Evolutionary conservation across 2,329 filamentous ascomycete species (phyloP).

Genomic region (Monosporascus ibericus): DNA sequence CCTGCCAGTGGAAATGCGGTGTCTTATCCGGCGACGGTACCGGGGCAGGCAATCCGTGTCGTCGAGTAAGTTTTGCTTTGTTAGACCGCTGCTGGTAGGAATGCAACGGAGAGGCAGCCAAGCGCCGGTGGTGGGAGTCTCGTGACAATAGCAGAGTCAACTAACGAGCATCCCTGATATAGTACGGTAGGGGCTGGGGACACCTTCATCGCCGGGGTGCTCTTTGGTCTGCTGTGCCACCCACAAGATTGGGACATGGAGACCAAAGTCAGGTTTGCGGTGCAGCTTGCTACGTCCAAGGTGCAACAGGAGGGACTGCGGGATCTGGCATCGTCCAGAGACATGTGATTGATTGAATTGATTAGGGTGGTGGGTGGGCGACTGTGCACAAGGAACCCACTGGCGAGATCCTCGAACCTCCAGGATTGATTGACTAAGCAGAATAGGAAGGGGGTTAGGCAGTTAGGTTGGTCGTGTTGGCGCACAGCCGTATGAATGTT

Average conservation of each 20-base stretch:
- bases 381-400: background rate
- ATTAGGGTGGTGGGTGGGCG: constrained; percentile 3
- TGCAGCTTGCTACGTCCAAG: constrained; percentile 61
- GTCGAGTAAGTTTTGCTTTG: constrained; percentile 47
- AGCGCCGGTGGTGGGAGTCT: background rate
- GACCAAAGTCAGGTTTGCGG: constrained; percentile 53
- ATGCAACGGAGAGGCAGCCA: background rate
- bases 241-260: constrained; percentile 40
- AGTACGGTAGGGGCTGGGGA: constrained; percentile 70
- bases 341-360: constrained; percentile 17
- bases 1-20: constrained; percentile 28
- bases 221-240: constrained; percentile 54
- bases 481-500: background rate
- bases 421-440: background rate
- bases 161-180: constrained; percentile 16
- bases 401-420: background rate
- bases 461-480: background rate
- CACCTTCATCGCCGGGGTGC: constrained; percentile 67
- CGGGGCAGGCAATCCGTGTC: constrained; percentile 35
- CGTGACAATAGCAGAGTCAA: constrained; percentile 4
- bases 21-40: constrained; percentile 37
- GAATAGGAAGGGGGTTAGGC: background rate
- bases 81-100: constrained; percentile 14
- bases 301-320: constrained; percentile 65
- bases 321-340: constrained; percentile 52